Conservation (phyloP, 371 early-diverging fungal genomes). For the Apophysomyces trapeziformis region DNA sequence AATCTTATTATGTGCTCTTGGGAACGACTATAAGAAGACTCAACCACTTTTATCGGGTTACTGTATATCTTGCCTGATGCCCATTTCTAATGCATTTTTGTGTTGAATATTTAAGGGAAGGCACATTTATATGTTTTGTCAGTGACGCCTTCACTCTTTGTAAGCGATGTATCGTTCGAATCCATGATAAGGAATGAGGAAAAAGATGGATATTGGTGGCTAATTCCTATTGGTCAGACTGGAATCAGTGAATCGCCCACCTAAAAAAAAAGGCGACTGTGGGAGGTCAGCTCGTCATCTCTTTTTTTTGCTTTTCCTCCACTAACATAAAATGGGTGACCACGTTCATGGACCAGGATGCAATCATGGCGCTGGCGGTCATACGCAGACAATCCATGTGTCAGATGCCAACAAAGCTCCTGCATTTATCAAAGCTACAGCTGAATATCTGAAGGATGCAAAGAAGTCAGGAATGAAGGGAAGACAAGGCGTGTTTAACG, state of each 20-base stretch:
- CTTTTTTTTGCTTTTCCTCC: background rate
- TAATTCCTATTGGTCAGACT: slow-evolving; percentile 1
- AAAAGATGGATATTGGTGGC: too few species aligned
- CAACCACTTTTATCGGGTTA: too few species aligned
- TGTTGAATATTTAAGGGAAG: too few species aligned
- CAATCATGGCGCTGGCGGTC: slow-evolving; percentile 11
- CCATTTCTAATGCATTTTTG: too few species aligned
- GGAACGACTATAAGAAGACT: too few species aligned
- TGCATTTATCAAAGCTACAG: slow-evolving; percentile 36
- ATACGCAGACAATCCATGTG: slow-evolving; percentile 35
- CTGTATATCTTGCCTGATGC: too few species aligned
- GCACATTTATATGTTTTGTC: too few species aligned
- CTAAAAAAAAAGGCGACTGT: too few species aligned
- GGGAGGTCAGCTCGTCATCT: background rate
- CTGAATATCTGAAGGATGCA: slow-evolving; percentile 41
- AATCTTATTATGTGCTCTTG: too few species aligned
- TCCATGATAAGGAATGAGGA: background rate
- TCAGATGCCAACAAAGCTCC: slow-evolving; percentile 51
- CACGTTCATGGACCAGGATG: slow-evolving; percentile 26
- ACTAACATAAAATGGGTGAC: slow-evolving; percentile 16
- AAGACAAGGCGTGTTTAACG: slow-evolving; percentile 89
- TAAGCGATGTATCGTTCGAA: background rate
- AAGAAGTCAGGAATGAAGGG: slow-evolving; percentile 75
- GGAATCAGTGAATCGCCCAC: too few species aligned
- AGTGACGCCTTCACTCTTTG: too few species aligned